These are phyloP conservation scores for Aspergillus ochraceoroseus DNA, from an alignment of 2,329 filamentous ascomycete species.

Conservation along the genomic window DNA sequence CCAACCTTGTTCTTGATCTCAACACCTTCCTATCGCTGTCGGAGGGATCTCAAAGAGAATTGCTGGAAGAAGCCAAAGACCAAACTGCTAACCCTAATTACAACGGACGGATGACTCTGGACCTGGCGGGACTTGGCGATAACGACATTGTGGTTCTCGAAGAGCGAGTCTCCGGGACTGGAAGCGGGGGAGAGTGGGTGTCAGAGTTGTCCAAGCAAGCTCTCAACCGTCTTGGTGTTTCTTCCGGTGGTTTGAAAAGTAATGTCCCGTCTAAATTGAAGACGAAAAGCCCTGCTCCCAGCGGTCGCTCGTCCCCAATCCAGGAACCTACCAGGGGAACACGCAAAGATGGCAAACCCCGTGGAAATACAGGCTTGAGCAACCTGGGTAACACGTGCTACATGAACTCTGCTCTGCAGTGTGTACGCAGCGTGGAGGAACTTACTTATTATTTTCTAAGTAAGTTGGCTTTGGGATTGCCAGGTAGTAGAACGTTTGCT, in stretches of 20 bases:
- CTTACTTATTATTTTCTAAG: constrained; percentile 83
- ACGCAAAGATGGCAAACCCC: constrained; percentile 62
- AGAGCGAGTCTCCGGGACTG: constrained; percentile 52
- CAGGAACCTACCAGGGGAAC: constrained; percentile 63
- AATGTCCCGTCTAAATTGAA: constrained; percentile 34
- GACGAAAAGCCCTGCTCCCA: constrained; percentile 43
- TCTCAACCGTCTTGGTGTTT: constrained; percentile 49
- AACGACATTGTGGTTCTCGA: constrained; percentile 79
- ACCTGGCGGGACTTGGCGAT: constrained; percentile 62
- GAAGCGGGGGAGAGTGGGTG: constrained; percentile 56
- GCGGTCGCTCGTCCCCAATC: constrained; percentile 66
- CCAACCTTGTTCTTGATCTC: constrained; percentile 57
- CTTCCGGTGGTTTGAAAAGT: constrained; percentile 34
- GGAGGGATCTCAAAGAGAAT: constrained; percentile 60
- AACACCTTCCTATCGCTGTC: constrained; percentile 59
- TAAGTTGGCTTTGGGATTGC: constrained; percentile 17
- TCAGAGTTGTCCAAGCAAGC: constrained; percentile 47
- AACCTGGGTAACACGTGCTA: constrained; percentile 98
- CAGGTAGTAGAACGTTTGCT: constrained; percentile 7
- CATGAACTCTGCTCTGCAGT: constrained; percentile 97
- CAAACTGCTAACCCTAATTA: constrained; percentile 68
- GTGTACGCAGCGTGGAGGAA: constrained; percentile 87
- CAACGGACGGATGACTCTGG: constrained; percentile 66
- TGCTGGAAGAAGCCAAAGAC: constrained; percentile 60
- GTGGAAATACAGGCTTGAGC: constrained; percentile 74